Evolutionary conservation across 2,329 filamentous ascomycete genomes (phyloP).

Genomic region (Saccharata proteae): DNA sequence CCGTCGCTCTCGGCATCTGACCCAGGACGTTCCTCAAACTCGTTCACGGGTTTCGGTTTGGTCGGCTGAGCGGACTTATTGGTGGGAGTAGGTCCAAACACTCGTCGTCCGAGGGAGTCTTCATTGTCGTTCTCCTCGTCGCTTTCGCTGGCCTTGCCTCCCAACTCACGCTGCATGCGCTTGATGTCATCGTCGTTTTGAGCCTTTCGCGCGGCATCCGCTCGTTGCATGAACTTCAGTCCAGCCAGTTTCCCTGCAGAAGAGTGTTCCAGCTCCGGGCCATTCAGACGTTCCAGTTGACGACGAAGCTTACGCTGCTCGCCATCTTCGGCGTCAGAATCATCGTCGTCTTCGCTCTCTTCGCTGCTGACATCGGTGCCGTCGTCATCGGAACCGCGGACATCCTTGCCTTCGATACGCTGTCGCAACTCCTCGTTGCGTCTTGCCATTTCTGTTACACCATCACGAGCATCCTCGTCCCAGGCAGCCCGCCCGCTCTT

Average conservation of each 20-base stretch:
- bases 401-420: slow-evolving; percentile 61
- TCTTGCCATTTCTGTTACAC: slow-evolving; percentile 68
- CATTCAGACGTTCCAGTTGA: slow-evolving; percentile 25
- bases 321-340: slow-evolving; percentile 54
- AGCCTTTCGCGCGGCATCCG: slow-evolving; percentile 64
- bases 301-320: slow-evolving; percentile 29
- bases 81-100: slow-evolving; percentile 45
- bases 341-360: slow-evolving; percentile 44
- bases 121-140: slow-evolving; percentile 37
- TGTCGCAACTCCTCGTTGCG: slow-evolving; percentile 71
- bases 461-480: slow-evolving; percentile 75
- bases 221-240: slow-evolving; percentile 92
- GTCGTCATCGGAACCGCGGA: slow-evolving; percentile 36
- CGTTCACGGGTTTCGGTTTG: slow-evolving; percentile 27
- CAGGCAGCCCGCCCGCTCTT: slow-evolving; percentile 68
- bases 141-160: slow-evolving; percentile 48
- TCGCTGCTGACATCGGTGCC: slow-evolving; percentile 40
- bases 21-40: slow-evolving; percentile 48
- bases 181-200: slow-evolving; percentile 62
- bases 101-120: slow-evolving; percentile 56
- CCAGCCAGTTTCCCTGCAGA: slow-evolving; percentile 57
- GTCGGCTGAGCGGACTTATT: slow-evolving; percentile 18
- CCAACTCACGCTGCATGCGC: slow-evolving; percentile 54
- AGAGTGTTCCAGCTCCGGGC: slow-evolving; percentile 36
- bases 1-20: slow-evolving; percentile 33